Base-by-base conservation (phyloP, 2,329 filamentous ascomycete genomes). In the Pseudocercospora fuligena region DNA sequence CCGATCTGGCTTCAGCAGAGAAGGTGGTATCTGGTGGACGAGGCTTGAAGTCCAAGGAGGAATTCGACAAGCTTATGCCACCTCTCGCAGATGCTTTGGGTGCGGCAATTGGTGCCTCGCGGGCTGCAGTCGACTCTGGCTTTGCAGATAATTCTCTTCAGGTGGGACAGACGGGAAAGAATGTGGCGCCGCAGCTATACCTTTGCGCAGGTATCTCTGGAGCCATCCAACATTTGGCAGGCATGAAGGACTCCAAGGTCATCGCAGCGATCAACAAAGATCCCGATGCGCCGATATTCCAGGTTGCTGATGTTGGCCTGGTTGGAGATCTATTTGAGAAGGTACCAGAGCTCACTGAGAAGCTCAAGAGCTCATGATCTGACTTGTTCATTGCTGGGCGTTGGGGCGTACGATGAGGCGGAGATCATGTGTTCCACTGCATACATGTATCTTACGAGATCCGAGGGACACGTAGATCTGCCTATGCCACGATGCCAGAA, bases 191-290 rank as follows among this genome's bases (percentile, higher is more conserved):
- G 66, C 90, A 99, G 80, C 84, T 99, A 68, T 99, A 99, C 79
- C 86, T 99, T 73, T 96, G 93, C 62, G 94, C 94, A 12, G 95
- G 95, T 77, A 98, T 99, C 74, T 97, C 93, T 8, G 95, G 95
- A 62, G 95, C 95, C 23, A 99, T 99, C 74, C 95, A 99, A 83
- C 95, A 99, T 85, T 82, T 99, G 81, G 95, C 95, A 33, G 95
- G 95, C 78, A 99, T 99, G 95, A 99, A 99, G 87, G 95, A 99
- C 78, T 97, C 93, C 85, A 99, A 99, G 85, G 95, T 99, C 66
- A 99, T 99, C 82, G 95, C 94, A 23, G 93, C 93, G 14, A 98
- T 99, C 78, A 99, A 99, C 86, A 99, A 99, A 84, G 95, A 99
- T 77, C 85, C 89, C 4, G 95, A 99, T 80, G 95, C 95, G 65